phyloP scores from a whole-genome alignment of 306 rosid genomes.

The Pyrus communis region DNA sequence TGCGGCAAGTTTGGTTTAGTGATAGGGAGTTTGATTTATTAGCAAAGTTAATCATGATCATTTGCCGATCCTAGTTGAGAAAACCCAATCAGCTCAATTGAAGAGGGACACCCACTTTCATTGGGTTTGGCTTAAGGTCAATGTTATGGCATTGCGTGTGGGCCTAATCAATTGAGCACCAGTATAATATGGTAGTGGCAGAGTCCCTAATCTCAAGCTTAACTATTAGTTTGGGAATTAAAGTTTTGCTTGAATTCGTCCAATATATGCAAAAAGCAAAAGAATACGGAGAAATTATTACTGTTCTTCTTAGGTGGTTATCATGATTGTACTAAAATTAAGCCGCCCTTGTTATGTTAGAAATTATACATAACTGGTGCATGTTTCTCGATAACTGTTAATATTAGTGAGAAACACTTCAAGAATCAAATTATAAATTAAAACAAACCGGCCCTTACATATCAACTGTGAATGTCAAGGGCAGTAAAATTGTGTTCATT shows the following conservation, averaged over 20 bases:
- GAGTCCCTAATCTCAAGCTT: neutral
- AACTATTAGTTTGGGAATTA: neutral
- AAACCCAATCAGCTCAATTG: neutral
- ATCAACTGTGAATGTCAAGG: neutral
- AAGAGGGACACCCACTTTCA: neutral
- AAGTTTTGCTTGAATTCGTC: neutral
- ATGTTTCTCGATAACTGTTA: too few species aligned
- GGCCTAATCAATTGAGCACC: neutral
- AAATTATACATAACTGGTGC: neutral
- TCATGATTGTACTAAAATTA: neutral
- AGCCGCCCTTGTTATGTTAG: neutral
- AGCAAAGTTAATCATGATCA: neutral
- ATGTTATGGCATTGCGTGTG: neutral
- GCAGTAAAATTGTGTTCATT: too few species aligned
- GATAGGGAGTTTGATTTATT: neutral
- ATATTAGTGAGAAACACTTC: neutral
- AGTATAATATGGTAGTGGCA: neutral
- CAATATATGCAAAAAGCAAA: neutral
- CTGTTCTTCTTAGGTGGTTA: neutral
- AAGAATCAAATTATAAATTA: too few species aligned
- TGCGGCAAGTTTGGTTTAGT: neutral
- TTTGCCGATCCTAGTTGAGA: neutral
- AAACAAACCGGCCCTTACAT: too few species aligned
- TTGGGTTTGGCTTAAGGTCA: neutral
- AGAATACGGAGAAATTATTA: neutral